Evolutionary conservation across 495 filamentous ascomycete species (phyloP), one percentile per base, ranked within the genome.

Genomic region (Cercophora newfieldiana): DNA sequence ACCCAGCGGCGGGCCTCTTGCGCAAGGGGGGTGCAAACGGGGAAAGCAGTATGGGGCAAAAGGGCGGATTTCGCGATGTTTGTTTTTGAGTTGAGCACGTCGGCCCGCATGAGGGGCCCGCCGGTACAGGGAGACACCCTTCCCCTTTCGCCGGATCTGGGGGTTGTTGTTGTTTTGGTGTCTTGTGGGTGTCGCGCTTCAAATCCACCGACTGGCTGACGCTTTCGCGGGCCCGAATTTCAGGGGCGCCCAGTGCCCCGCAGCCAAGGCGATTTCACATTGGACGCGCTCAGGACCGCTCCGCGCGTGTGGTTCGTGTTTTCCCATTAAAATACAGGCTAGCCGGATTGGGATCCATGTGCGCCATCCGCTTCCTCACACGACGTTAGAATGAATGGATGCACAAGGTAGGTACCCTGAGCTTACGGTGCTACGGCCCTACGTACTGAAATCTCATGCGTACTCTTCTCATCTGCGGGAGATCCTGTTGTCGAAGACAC

Each of bases 81-180:
- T 73, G 64, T 73, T 73, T 18, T 66, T 21, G 25, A 22, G 21
- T 16, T 12, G 21, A 49, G n/a, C 68, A 66, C 47, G 55, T 64
- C 54, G 18, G 68, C 56, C 65, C 65, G 54, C 55, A 50, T 37
- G 50, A 7, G 19, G 24, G 64, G 47, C 57, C 60, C 21, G 61
- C 53, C 54, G 56, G 19, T 21, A 21, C 37, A 25, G 60, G 28
- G 21, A 28, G 53, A 6, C 48, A 10, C 61, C 30, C 55, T 51
- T 48, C 53, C 31, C 60, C 22, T 50, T 69, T 74, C 59, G 67
- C 60, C 66, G 50, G 70, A 66, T 62, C 47, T 12, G 67, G 67
- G 26, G 4, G 1, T 62, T 66, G 64, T 72, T 71, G 68, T 74
- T 74, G 68, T 72, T 72, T 66, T 74, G 66, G 49, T 69, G 61